Evolutionary conservation across 179 eudicot species (phyloP).

Genomic region (Heliamphora ciliata): DNA sequence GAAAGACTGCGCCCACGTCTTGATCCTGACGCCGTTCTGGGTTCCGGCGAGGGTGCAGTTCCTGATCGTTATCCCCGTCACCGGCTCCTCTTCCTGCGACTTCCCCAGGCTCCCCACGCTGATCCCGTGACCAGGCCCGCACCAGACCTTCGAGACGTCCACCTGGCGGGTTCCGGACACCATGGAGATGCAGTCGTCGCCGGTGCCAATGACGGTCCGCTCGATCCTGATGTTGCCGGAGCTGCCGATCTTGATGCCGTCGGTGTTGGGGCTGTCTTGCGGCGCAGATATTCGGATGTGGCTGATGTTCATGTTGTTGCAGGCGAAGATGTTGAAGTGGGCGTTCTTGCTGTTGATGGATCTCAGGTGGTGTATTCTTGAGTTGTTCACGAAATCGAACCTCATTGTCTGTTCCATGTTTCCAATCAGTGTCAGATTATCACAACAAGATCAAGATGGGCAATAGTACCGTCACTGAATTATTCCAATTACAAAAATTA

Average conservation of each 20-base stretch:
- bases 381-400: conserved; percentile 45
- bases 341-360: conserved; percentile 49
- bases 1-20: conserved; percentile 42
- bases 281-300: conserved; percentile 40
- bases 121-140: conserved; percentile 84
- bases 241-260: conserved; percentile 53
- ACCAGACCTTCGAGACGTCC: conserved; percentile 24
- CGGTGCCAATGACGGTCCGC: conserved; percentile 34
- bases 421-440: background rate
- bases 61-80: conserved; percentile 25
- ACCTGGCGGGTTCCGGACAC: conserved; percentile 35
- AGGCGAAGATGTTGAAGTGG: conserved; percentile 47
- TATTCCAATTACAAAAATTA: too few species aligned
- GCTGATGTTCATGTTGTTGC: conserved; percentile 32
- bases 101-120: conserved; percentile 71
- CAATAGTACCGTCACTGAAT: too few species aligned
- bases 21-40: conserved; percentile 64
- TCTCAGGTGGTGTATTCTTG: conserved; percentile 30
- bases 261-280: conserved; percentile 55
- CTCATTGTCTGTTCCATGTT: conserved; percentile 36
- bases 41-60: conserved; percentile 36
- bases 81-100: conserved; percentile 17
- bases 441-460: background rate
- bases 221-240: conserved; percentile 30
- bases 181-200: conserved; percentile 73